Conservation (phyloP, 2,329 filamentous ascomycete species). For the Fusarium redolens region DNA sequence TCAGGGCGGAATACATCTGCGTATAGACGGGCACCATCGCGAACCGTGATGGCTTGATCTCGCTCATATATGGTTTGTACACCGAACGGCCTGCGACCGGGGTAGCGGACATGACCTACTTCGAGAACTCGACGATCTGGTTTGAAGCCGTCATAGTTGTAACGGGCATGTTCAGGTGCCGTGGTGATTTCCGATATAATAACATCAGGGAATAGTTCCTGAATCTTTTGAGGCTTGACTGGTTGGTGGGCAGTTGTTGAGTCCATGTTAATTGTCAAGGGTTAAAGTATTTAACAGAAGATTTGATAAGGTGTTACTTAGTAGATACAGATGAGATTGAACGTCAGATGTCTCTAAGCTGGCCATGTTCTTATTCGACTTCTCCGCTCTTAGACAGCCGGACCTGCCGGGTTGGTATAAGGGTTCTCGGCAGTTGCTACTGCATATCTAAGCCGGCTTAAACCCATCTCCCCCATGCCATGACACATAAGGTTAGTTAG, state of each 20-base stretch:
- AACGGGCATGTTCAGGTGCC: not conserved
- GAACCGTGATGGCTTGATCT: conserved; percentile 4
- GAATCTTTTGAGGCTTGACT: accelerated
- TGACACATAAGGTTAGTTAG: accelerated
- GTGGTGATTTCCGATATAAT: not conserved
- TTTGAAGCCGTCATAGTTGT: not conserved
- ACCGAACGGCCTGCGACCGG: not conserved
- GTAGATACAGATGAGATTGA: not conserved
- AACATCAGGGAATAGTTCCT: not conserved
- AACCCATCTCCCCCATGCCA: accelerated
- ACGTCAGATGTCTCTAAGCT: not conserved
- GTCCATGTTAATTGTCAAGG: too few relatives aligned
- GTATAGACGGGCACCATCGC: conserved; percentile 12
- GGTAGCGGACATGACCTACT: not conserved
- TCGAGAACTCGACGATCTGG: not conserved
- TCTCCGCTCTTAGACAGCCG: not conserved
- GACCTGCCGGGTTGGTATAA: not conserved
- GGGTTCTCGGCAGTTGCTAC: not conserved
- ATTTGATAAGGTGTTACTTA: accelerated
- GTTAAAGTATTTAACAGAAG: too few relatives aligned
- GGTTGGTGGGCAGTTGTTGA: not conserved
- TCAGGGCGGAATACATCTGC: conserved; percentile 14
- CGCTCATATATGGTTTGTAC: not conserved
- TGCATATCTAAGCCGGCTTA: not conserved
- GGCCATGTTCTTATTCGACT: accelerated